Conservation (phyloP, 306 rosid species). For the Begonia fuchsioides region DNA sequence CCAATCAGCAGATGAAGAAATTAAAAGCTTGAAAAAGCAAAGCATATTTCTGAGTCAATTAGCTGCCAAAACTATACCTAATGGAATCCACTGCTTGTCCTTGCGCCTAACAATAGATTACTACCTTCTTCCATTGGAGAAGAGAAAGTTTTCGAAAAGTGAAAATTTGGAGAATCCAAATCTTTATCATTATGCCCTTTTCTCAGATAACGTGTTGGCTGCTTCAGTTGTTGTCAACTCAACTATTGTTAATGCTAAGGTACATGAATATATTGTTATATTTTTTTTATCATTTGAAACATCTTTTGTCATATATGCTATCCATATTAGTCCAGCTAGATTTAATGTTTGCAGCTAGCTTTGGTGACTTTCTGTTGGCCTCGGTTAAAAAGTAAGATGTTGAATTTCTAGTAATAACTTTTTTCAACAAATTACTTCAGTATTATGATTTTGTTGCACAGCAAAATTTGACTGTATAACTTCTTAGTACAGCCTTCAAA, state of each 20-base stretch:
- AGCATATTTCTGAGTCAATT: slow-evolving; percentile 95
- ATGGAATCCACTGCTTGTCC: slow-evolving; percentile 92
- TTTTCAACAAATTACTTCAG: too few relatives aligned
- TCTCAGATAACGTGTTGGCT: slow-evolving; percentile 99
- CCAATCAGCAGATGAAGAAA: slow-evolving; percentile 86
- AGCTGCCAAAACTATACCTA: slow-evolving; percentile 96
- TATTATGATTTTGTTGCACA: too few relatives aligned
- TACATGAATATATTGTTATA: slow-evolving; percentile 6
- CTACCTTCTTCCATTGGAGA: slow-evolving; percentile 68
- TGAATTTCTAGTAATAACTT: too few relatives aligned
- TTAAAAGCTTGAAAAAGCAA: slow-evolving; percentile 79
- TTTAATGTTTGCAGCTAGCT: not conserved
- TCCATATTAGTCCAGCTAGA: not conserved
- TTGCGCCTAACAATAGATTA: slow-evolving; percentile 92
- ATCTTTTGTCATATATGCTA: not conserved
- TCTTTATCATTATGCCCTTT: slow-evolving; percentile 85
- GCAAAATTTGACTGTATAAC: too few relatives aligned
- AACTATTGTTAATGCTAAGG: slow-evolving; percentile 76
- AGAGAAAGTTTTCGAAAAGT: slow-evolving; percentile 70
- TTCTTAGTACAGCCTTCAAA: not conserved
- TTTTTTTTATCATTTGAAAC: not conserved
- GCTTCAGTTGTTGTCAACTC: slow-evolving; percentile 96
- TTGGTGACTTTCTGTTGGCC: not conserved
- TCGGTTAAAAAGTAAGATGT: too few relatives aligned
- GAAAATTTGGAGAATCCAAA: slow-evolving; percentile 78